Base-by-base conservation (phyloP, 2,329 filamentous ascomycete genomes). In the Apiospora malaysiana region DNA sequence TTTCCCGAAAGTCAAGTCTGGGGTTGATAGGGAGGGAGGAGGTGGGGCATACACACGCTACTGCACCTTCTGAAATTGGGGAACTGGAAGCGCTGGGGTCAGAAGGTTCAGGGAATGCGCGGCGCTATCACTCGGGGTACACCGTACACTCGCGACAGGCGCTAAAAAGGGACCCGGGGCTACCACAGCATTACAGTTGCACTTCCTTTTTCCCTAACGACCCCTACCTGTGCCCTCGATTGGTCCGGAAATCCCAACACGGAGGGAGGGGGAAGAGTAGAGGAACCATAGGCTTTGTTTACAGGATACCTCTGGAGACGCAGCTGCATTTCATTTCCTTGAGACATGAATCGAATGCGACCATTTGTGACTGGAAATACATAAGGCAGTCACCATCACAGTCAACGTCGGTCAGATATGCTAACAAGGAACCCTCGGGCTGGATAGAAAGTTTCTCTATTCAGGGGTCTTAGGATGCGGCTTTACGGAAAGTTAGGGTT, bases 21-120 rank as follows among this genome's bases (percentile, higher is more conserved):
- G 66, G 66, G 66, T 68, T 47, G 66, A 68, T 46, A 68, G 43
- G 43, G 42, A 68, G 66, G 43, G 66, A 37, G 43, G 9, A 47
- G 43, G 66, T 47, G 32, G 27, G 56, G 56, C 56, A 63, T n/a
- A 23, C 16, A 23, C 21, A 40, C 56, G 32, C 56, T 63, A 63
- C 56, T 63, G 56, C 56, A 63, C 56, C 56, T 63, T 63, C 56
- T 49, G 46, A 68, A 56, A 68, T 68, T 68, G 67, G 67, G 67
- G 67, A 56, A 56, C 25, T 40, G 18, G 45, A 68, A 49, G 67
- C 32, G 56, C 56, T 63, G 56, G 56, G 56, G 32, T 63, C 56
- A 63, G 43, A 68, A 45, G 42, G 66, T 45, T 68, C 66, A 37
- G 43, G 66, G 66, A 68, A 47, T 63, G 56, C 27, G 56, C 56